These are phyloP conservation scores for Adansonia rubrostipa DNA, from an alignment of 441 rosid species.

Conservation along the genomic window DNA sequence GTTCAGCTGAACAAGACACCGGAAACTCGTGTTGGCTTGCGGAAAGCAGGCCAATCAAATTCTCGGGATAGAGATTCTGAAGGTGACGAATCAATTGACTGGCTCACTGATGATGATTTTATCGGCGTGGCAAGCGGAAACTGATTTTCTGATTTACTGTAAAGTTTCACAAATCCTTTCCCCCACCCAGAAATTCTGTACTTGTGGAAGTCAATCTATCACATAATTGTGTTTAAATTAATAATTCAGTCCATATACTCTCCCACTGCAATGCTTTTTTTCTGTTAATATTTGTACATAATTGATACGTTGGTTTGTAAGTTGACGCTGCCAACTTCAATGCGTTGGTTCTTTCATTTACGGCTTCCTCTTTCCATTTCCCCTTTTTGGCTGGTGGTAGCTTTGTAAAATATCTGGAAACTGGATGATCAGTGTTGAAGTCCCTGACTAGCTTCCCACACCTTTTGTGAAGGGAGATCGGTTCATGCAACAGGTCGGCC, in stretches of 20 bases:
- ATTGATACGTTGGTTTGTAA: slow-evolving; percentile 15
- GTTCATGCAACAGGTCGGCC: too few species aligned
- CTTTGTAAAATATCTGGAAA: too few species aligned
- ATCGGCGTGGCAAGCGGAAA: slow-evolving; percentile 43
- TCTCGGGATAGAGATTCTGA: slow-evolving; percentile 59
- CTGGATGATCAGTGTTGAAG: too few species aligned
- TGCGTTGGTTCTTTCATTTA: slow-evolving; percentile 15
- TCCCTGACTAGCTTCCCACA: too few species aligned
- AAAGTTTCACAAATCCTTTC: slow-evolving; percentile 30
- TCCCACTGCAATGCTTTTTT: neutral
- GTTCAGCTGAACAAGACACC: slow-evolving; percentile 49
- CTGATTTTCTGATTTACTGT: slow-evolving; percentile 27
- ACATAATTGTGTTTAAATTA: slow-evolving; percentile 23
- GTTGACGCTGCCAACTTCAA: slow-evolving; percentile 1
- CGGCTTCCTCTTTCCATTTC: too few species aligned
- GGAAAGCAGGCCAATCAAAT: slow-evolving; percentile 43
- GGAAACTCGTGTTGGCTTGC: slow-evolving; percentile 31
- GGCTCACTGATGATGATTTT: slow-evolving; percentile 64
- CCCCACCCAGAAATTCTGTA: neutral
- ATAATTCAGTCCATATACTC: neutral
- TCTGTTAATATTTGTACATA: slow-evolving; percentile 28
- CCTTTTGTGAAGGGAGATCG: too few species aligned
- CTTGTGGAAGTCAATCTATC: slow-evolving; percentile 25
- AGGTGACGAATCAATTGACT: slow-evolving; percentile 64
- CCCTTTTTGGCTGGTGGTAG: too few species aligned